Percentiles rank a stretch among this genome's conserved stretches.
Conservation (phyloP, 495 filamentous ascomycete genomes). For the Bombardia bombarda region DNA sequence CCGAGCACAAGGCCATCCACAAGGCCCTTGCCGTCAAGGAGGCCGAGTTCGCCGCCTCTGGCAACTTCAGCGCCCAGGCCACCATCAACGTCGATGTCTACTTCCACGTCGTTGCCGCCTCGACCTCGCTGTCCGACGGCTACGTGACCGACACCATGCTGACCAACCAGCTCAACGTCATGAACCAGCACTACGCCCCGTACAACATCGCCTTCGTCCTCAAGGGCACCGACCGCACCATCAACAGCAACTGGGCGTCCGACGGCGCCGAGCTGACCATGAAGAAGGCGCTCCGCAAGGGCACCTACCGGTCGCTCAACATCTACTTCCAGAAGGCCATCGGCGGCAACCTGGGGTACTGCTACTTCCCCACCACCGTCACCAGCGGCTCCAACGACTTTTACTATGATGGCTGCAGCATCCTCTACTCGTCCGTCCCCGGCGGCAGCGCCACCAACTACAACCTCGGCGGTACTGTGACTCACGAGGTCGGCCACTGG, state of each 20-base stretch:
- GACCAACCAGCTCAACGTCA: constrained; percentile 32
- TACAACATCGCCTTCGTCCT: constrained; percentile 48
- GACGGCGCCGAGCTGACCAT: constrained; percentile 42
- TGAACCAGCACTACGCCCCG: constrained; percentile 45
- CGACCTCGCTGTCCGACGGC: constrained; percentile 35
- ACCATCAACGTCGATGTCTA: constrained; percentile 43
- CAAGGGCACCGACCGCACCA: constrained; percentile 42
- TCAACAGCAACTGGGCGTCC: constrained; percentile 49
- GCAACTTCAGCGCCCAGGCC: constrained; percentile 15
- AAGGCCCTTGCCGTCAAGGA: constrained; percentile 22
- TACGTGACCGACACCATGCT: constrained; percentile 39
- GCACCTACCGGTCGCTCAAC: constrained; percentile 53
- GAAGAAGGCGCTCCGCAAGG: constrained; percentile 52
- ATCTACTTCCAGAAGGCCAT: constrained; percentile 53
- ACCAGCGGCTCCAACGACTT: constrained; percentile 28
- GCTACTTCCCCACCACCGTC: constrained; percentile 39
- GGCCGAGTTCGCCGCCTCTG: constrained; percentile 12
- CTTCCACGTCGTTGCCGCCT: constrained; percentile 54
- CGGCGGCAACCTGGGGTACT: constrained; percentile 47
- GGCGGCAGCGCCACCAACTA: constrained; percentile 42
- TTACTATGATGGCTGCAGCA: constrained; percentile 50
- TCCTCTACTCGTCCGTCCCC: constrained; percentile 47
- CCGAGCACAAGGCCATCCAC: constrained; percentile 25
- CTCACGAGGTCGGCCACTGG: constrained; percentile 64
- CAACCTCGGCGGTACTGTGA: constrained; percentile 51